phyloP scores from a whole-genome alignment of 805 yeast species.

The Candida incommunis region DNA sequence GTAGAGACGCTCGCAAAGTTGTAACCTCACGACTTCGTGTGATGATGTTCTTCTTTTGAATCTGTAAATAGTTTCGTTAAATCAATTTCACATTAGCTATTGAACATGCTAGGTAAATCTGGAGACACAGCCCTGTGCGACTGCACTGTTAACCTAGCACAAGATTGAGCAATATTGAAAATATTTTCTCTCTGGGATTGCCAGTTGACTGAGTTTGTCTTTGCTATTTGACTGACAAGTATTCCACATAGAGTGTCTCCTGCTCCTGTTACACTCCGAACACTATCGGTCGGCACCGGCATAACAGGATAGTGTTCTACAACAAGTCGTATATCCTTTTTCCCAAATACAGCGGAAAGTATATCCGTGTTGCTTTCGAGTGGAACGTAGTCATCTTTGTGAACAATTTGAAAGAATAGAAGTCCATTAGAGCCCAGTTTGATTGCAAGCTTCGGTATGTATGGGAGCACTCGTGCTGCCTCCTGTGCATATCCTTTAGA shows the following conservation, averaged over 20 bases:
- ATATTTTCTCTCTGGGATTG: conserved; percentile 14
- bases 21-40: no score
- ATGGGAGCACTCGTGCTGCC: conserved; percentile 62
- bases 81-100: not conserved
- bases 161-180: conserved; percentile 22
- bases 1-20: conserved; percentile 22
- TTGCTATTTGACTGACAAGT: conserved; percentile 31
- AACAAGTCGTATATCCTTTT: conserved; percentile 33
- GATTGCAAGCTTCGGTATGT: conserved; percentile 46
- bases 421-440: conserved; percentile 61
- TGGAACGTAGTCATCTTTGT: not conserved
- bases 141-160: conserved; percentile 23
- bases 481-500: conserved; percentile 38
- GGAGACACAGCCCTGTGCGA: conserved; percentile 18
- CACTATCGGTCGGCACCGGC: conserved; percentile 22
- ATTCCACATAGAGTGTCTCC: conserved; percentile 74
- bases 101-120: conserved; percentile 7
- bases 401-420: conserved; percentile 25
- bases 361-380: not conserved
- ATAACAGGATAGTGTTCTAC: conserved; percentile 47
- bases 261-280: conserved; percentile 71
- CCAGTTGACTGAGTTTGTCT: conserved; percentile 14
- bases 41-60: no score
- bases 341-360: not conserved
- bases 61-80: not conserved